Conservation (phyloP, 2,329 filamentous ascomycete species). For the Microdochium nivale region DNA sequence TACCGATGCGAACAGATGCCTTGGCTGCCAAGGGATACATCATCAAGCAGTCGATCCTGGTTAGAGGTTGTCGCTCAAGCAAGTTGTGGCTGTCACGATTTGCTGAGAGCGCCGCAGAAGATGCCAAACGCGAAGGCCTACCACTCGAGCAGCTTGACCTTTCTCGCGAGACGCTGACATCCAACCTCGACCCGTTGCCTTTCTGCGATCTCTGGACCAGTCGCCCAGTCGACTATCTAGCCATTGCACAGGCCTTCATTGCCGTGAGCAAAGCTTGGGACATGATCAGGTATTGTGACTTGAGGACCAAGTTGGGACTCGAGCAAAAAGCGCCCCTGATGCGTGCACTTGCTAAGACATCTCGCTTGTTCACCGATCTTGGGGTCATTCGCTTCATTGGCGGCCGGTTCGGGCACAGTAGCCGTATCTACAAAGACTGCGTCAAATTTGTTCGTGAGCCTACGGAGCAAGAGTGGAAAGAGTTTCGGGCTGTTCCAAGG, state of each 20-base stretch:
- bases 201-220: constrained; percentile 50
- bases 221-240: constrained; percentile 47
- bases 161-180: constrained; percentile 27
- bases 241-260: constrained; percentile 48
- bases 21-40: constrained; percentile 54
- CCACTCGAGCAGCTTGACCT: constrained; percentile 26
- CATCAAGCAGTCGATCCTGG: constrained; percentile 49
- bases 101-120: constrained; percentile 30
- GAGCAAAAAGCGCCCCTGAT: constrained; percentile 48
- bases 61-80: constrained; percentile 52
- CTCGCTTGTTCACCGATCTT: constrained; percentile 46
- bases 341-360: constrained; percentile 50
- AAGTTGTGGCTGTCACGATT: constrained; percentile 52
- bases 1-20: constrained; percentile 52
- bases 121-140: constrained; percentile 25
- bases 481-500: constrained; percentile 42
- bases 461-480: constrained; percentile 46
- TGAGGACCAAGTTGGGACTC: constrained; percentile 49
- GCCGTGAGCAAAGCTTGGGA: constrained; percentile 49
- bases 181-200: constrained; percentile 43
- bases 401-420: constrained; percentile 38
- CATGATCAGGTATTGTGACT: constrained; percentile 48
- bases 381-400: constrained; percentile 50
- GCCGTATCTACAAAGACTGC: constrained; percentile 51
- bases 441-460: constrained; percentile 50